Conservation (phyloP, 768 basidiomycete species). For the Serendipita sp. region DNA sequence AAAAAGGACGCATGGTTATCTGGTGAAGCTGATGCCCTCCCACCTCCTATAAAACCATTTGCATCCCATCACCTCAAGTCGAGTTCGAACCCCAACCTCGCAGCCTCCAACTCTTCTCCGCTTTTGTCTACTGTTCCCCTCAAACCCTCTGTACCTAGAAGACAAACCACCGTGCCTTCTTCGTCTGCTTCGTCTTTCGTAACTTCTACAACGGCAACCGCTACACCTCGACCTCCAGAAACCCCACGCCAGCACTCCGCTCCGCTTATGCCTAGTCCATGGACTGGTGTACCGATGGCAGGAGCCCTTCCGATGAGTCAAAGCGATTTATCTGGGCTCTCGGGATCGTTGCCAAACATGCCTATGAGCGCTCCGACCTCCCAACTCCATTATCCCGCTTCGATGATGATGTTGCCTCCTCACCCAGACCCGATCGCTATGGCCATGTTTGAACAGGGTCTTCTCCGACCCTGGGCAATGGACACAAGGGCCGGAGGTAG, state of each 20-base stretch:
- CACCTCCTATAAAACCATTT: neutral
- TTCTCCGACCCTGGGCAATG: neutral
- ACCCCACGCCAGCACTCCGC: neutral
- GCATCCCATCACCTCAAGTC: neutral
- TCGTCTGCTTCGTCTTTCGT: neutral
- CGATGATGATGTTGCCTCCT: neutral
- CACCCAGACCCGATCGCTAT: neutral
- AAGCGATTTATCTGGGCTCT: neutral
- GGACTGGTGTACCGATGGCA: neutral
- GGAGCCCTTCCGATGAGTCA: neutral
- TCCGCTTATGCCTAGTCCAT: neutral
- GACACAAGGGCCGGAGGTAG: neutral
- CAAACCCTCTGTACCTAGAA: neutral
- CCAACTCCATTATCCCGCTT: neutral
- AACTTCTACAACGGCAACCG: neutral
- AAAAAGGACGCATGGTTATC: neutral
- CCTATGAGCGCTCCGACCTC: neutral
- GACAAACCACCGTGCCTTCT: neutral
- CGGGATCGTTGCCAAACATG: neutral
- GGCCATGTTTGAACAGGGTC: slow-evolving; percentile 6
- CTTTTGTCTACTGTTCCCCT: neutral
- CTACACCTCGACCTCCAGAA: neutral
- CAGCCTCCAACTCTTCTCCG: neutral
- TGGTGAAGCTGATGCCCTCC: neutral
- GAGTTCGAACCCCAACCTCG: neutral